Base-by-base conservation (phyloP, 108 stramenopile species). In the Cyclotella choctawhatcheeana region DNA sequence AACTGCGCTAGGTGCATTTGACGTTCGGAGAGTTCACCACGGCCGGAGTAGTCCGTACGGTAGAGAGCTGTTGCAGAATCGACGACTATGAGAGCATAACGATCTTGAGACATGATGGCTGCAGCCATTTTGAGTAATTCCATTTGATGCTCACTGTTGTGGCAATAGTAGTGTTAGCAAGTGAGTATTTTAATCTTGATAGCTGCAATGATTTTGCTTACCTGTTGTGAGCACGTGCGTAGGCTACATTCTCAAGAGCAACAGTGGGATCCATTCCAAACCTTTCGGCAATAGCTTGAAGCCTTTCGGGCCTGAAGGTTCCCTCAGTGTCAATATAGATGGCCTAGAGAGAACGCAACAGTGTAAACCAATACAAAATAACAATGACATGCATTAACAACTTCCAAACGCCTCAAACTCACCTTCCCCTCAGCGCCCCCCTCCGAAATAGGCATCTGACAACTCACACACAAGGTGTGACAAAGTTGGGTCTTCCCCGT, bases 311-410 rank as follows among this genome's bases (percentile, higher is more conserved):
- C 45, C 99, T 96, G 77, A 99, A 99, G 27, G 97, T 98, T 44
- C 98, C 98, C 76, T 99, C 99, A 0, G 99, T 99, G 78, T 99
- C 99, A 69, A 99, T 98, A 85, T 98, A 99, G 59, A 99, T 98
- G 35, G 98, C 99, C 87, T 97, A 44, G 20, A 45, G 13, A 1
- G 34, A 14, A 44, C 21, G 21, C 16, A 30, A 43, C 56, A 43
- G 20, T 43, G 17, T 5, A 44, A 40, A 29, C 33, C 26, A 10
- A 45, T 16, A 8, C 14, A 67, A 16, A 25, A 65, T 52, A 10
- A 29, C 14, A 33, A 45, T 50, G 40, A 21, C 24, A 13, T 25
- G 10, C 32, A 33, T 24, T 1, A 22, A 60, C 8, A 0, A 17
- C 21, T 3, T n/a, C 32, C n/a, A 60, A 30, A 30, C 17, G 61